These are phyloP conservation scores for Beta macrorhiza DNA, from an alignment of 179 eudicot species.

Conservation along the genomic window DNA sequence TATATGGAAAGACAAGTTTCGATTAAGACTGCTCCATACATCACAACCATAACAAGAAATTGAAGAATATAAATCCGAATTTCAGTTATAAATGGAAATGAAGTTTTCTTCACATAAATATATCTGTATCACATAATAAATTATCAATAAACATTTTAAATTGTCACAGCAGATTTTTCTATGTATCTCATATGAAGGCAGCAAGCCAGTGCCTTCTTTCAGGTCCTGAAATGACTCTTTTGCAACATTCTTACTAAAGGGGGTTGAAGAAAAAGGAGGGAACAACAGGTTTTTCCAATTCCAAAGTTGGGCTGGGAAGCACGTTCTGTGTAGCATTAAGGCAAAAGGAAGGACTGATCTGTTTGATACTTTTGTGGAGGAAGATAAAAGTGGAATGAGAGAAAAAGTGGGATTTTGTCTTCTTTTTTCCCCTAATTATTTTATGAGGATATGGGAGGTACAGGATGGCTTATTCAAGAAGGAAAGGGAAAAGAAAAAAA, in stretches of 20 bases:
- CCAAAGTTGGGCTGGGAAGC: conserved; percentile 21
- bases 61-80: not conserved
- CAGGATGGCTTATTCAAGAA: conserved; percentile 47
- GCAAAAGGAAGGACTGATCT: conserved; percentile 8
- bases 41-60: not conserved
- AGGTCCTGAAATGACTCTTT: conserved; percentile 22
- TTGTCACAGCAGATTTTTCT: conserved; percentile 14
- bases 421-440: conserved; percentile 23
- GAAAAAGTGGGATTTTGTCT: conserved; percentile 14
- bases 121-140: conserved; percentile 18
- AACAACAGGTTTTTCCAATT: conserved; percentile 11
- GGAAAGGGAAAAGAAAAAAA: not conserved
- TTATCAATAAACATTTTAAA: conserved; percentile 18
- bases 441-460: conserved; percentile 18
- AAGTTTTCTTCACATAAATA: conserved; percentile 4
- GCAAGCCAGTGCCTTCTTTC: conserved; percentile 15
- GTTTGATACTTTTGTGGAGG: not conserved
- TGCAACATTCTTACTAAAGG: not conserved
- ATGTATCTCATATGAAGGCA: conserved; percentile 15
- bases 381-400: conserved; percentile 4
- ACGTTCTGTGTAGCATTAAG: conserved; percentile 2
- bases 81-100: not conserved
- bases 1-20: no score
- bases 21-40: no score
- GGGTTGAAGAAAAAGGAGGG: not conserved